These are phyloP conservation scores for Pharnaceum exiguum DNA, from an alignment of 148 eudicot genomes.

Conservation along the genomic window DNA sequence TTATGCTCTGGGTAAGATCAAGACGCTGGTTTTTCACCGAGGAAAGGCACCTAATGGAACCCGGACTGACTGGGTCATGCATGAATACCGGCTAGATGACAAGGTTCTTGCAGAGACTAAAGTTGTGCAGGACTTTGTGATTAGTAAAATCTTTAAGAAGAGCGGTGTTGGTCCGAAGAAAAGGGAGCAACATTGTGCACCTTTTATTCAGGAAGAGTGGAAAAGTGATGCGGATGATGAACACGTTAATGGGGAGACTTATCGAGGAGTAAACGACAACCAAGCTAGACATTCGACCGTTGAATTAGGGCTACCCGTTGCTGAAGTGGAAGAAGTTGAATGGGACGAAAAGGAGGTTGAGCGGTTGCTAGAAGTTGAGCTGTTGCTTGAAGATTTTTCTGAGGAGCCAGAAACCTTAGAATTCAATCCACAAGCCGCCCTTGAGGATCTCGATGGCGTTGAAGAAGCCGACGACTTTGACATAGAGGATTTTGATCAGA, in stretches of 20 bases:
- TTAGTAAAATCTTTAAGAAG: slow-evolving; percentile 68
- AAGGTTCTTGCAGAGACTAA: slow-evolving; percentile 32
- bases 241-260: slow-evolving; percentile 7
- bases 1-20: slow-evolving; percentile 52
- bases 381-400: too few species aligned
- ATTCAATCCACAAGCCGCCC: too few species aligned
- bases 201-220: slow-evolving; percentile 72
- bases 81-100: slow-evolving; percentile 58
- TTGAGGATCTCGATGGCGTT: too few species aligned
- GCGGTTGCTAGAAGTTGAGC: too few species aligned
- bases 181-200: slow-evolving; percentile 74
- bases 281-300: too few species aligned
- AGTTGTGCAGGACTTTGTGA: slow-evolving; percentile 45
- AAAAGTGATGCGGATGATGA: slow-evolving; percentile 29
- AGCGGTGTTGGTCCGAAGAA: slow-evolving; percentile 66
- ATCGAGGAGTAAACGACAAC: too few species aligned
- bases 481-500: too few species aligned
- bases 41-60: slow-evolving; percentile 62
- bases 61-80: slow-evolving; percentile 84
- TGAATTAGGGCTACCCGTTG: too few species aligned
- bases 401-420: too few species aligned
- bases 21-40: slow-evolving; percentile 63
- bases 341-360: too few species aligned
- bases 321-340: too few species aligned
- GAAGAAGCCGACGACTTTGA: too few species aligned